Evolutionary conservation across 768 basidiomycete species (phyloP).

Genomic region (Tricholomella constricta): DNA sequence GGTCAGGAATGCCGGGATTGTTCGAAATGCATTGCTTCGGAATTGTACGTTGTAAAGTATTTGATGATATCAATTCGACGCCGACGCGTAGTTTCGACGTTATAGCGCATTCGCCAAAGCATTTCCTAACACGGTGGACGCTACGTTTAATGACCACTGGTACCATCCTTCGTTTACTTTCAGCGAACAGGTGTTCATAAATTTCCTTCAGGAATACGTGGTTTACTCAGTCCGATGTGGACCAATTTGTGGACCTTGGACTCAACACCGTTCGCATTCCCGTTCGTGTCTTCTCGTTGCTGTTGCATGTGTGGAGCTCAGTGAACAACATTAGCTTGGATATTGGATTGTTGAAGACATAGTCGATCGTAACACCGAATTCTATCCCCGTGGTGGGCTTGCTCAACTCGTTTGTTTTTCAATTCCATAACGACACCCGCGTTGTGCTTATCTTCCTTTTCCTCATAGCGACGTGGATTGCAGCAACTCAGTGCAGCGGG

Average conservation of each 20-base stretch:
- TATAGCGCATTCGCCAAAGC: conserved; percentile 60
- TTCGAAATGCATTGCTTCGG: conserved; percentile 61
- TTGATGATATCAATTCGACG: background rate
- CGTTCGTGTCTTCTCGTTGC: conserved; percentile 37
- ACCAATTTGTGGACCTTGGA: conserved; percentile 50
- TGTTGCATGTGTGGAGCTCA: background rate
- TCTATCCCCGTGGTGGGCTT: conserved; percentile 72
- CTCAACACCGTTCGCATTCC: conserved; percentile 82
- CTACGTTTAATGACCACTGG: conserved; percentile 67
- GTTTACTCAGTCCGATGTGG: conserved; percentile 68
- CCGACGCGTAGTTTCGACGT: background rate
- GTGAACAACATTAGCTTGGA: conserved; percentile 53
- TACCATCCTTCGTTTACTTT: conserved; percentile 19
- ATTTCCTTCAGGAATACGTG: conserved; percentile 54
- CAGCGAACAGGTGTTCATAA: background rate
- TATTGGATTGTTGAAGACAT: conserved; percentile 82
- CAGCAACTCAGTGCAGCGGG: conserved; percentile 59
- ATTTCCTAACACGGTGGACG: conserved; percentile 59
- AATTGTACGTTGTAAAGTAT: conserved; percentile 52
- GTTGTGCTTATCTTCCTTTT: background rate
- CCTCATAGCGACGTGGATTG: conserved; percentile 60
- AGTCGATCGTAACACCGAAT: conserved; percentile 61
- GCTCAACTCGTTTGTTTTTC: conserved; percentile 51
- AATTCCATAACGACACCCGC: background rate
- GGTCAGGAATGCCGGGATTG: conserved; percentile 64